Base-by-base conservation (phyloP, 2,329 filamentous ascomycete genomes). In the Stemphylium lycopersici region DNA sequence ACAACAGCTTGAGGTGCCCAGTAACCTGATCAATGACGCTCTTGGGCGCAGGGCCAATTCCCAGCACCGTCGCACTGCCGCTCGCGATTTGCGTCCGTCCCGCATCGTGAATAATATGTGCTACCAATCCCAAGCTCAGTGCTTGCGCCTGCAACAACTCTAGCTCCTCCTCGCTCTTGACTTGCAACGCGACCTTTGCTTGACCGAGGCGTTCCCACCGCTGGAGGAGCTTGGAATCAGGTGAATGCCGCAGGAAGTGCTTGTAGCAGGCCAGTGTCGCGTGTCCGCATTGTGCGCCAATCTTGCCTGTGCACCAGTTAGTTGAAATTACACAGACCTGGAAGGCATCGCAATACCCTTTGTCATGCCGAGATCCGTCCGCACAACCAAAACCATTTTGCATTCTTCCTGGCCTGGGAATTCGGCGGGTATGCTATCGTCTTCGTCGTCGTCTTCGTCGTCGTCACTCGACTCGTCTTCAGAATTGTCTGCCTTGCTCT, bases 231-330 rank as follows among this genome's bases (percentile, higher is more conserved):
- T 80, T 80, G 51, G 86, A 84, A 41, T 83, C 80, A 12, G 84
- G 75, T 39, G 78, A 68, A 20, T 81, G 81, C 33, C 79, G 76
- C 36, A 86, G 78, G 61, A 96, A 86, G 55, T 87, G 80, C 80
- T 97, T 98, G 86, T 96, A 99, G 84, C 93, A 98, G 50, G 93
- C 93, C 52, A 99, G 87, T 3, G 93, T 96, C n/a, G 95, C 95
- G 77, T 98, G 95, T 44, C 89, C 90, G 78, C 90, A 93, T 78
- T 98, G 95, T 6, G 95, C 95, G 52, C 91, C 95, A 69, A 98
- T 97, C 83, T 99, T 99, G 69, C 93, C 93, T 96, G 61, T 40
- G 18, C 36, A 60, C 50, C 36, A 3, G 22, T 41, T 33, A 3
- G 4, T 15, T 26, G 3, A 40, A 33, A 16, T n/a, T 5, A 18